Evolutionary conservation across 2,329 filamentous ascomycete genomes (phyloP).

Genomic region (Arthrobotrys sphaeroides): DNA sequence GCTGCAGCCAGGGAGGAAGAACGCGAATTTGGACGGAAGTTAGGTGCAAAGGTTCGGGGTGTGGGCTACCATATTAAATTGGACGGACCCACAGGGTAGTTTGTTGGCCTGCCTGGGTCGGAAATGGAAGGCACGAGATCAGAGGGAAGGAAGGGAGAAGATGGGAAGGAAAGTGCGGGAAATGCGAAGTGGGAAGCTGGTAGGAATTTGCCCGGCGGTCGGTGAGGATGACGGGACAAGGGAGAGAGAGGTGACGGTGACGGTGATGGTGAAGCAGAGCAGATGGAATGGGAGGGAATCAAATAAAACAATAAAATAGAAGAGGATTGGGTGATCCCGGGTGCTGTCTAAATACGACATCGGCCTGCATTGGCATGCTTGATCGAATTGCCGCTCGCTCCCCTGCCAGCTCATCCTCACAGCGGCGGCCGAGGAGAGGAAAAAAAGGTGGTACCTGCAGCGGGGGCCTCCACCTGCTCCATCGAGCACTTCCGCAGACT

Average conservation of each 20-base stretch:
- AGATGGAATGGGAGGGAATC: not conserved
- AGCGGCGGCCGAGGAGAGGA: not conserved
- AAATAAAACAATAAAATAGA: not conserved
- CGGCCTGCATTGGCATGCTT: not conserved
- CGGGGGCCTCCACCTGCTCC: not conserved
- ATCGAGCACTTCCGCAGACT: too few relatives aligned
- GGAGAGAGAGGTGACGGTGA: not conserved
- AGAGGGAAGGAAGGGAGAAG: constrained; percentile 3
- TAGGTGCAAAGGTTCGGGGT: not conserved
- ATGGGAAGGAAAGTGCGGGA: constrained; percentile 10
- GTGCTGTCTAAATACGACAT: constrained; percentile 5
- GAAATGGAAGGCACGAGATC: constrained; percentile 6
- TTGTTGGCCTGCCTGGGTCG: not conserved
- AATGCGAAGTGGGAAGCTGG: constrained; percentile 22
- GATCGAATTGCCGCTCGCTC: not conserved
- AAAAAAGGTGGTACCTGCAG: constrained; percentile 8
- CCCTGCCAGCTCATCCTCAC: not conserved
- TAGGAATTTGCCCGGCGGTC: constrained; percentile 21
- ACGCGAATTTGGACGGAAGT: constrained; percentile 8
- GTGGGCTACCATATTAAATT: not conserved
- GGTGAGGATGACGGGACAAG: not conserved
- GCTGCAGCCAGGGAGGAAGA: not conserved
- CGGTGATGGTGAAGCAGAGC: not conserved
- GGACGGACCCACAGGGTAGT: not conserved
- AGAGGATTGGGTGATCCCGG: not conserved